A percentile compares a stretch with the other conserved stretches of the same genome.
Evolutionary conservation across 352 stramenopile genomes (phyloP).

Genomic region (Phytopythium kandeliae): DNA sequence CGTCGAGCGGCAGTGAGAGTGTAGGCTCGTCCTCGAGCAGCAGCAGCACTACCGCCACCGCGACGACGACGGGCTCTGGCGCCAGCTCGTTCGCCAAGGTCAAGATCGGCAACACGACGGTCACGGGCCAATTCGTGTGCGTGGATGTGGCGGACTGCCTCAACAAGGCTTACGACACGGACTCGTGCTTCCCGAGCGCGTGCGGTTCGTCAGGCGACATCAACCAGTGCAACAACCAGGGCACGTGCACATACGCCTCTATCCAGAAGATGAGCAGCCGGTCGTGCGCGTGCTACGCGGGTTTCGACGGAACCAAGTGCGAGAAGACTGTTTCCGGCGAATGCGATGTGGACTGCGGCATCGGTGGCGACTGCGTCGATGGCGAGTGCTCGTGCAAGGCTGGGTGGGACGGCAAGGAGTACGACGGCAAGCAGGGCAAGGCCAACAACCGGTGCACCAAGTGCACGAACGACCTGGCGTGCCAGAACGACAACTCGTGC

Average conservation of each 20-base stretch:
- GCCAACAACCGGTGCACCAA: constrained; percentile 39
- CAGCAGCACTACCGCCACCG: background rate
- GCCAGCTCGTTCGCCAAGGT: constrained; percentile 39
- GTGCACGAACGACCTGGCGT: constrained; percentile 48
- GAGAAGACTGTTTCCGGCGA: constrained; percentile 33
- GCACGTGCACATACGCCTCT: constrained; percentile 66
- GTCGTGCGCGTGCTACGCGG: constrained; percentile 44
- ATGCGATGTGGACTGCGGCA: constrained; percentile 54
- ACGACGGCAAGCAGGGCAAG: constrained; percentile 42
- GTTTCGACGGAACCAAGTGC: constrained; percentile 44
- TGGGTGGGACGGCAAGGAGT: constrained; percentile 34
- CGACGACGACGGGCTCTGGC: constrained; percentile 19
- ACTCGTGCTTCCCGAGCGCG: constrained; percentile 24
- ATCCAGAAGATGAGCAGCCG: constrained; percentile 55
- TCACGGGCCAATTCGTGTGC: constrained; percentile 52
- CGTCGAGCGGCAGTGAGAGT: constrained; percentile 8
- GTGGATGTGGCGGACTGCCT: constrained; percentile 54
- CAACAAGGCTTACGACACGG: constrained; percentile 46
- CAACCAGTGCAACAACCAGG: constrained; percentile 58
- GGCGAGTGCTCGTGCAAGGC: constrained; percentile 42
- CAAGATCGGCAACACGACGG: constrained; percentile 39
- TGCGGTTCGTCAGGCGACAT: constrained; percentile 38
- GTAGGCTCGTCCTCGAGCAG: constrained; percentile 6
- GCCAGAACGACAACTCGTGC: constrained; percentile 47
- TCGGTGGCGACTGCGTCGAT: constrained; percentile 42